Evolutionary conservation across 176 grass and related monocot genomes (phyloP).

Genomic region (Bromus sterilis): DNA sequence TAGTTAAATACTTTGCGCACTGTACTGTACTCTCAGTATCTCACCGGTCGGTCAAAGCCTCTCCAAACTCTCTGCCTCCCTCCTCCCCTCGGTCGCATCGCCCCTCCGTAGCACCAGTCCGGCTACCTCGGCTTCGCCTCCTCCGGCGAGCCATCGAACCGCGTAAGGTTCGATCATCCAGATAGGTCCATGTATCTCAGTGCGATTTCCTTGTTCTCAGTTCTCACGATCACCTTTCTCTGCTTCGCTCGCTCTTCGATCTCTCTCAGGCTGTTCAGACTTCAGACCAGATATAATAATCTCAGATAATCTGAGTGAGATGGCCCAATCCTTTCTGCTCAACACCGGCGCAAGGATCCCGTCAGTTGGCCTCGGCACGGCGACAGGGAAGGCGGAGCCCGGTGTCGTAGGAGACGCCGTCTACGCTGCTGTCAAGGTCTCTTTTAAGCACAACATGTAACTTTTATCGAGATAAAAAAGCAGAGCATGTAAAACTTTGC

Average conservation of each 20-base stretch:
- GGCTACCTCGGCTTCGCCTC: background rate
- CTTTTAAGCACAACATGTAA: background rate
- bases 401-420: constrained; percentile 23
- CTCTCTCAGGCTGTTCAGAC: background rate
- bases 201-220: background rate
- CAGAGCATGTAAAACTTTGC: no score
- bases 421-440: constrained; percentile 55
- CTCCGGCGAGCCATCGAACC: background rate
- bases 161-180: background rate
- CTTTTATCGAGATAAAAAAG: no score
- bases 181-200: background rate
- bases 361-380: constrained; percentile 41
- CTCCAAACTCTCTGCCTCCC: no score
- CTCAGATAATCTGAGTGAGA: no score
- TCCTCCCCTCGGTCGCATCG: background rate
- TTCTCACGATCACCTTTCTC: background rate
- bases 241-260: background rate
- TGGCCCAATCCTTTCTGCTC: constrained; percentile 36
- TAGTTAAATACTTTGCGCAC: background rate
- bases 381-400: constrained; percentile 27
- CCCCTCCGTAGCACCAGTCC: no score
- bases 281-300: background rate
- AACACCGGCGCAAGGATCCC: constrained; percentile 59
- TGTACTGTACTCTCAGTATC: no score
- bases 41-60: no score